phyloP scores from a whole-genome alignment of 352 stramenopile genomes.

The Globisporangium viniferum region DNA sequence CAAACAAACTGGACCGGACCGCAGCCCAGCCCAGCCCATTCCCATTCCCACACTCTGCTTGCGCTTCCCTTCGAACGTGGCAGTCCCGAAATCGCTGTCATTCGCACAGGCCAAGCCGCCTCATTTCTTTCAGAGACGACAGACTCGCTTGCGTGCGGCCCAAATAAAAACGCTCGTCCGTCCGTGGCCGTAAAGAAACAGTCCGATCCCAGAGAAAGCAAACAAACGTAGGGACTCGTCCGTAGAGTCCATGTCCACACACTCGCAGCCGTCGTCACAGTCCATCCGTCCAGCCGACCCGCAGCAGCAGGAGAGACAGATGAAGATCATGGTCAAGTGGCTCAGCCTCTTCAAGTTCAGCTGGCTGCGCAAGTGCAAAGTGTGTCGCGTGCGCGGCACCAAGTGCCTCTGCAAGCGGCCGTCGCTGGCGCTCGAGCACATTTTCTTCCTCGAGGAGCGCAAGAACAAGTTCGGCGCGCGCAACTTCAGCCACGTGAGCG shows the following conservation, averaged over 20 bases:
- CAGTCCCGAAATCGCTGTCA: not conserved
- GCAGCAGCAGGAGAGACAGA: slow-evolving; percentile 15
- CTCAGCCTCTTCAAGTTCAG: slow-evolving; percentile 61
- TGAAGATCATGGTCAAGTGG: slow-evolving; percentile 56
- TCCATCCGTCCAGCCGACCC: not conserved
- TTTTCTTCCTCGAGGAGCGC: slow-evolving; percentile 78
- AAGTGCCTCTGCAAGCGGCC: slow-evolving; percentile 72
- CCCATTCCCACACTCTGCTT: not conserved
- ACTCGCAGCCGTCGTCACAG: not conserved
- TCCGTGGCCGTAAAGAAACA: not conserved
- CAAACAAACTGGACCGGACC: no score
- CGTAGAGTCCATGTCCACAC: not conserved
- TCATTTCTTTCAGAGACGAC: not conserved
- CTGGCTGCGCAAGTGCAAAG: slow-evolving; percentile 67
- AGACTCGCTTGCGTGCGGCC: not conserved
- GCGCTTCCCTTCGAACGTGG: not conserved
- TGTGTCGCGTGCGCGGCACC: slow-evolving; percentile 52
- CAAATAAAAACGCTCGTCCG: not conserved
- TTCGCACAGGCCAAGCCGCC: not conserved
- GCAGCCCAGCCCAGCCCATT: not conserved
- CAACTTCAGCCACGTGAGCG: slow-evolving; percentile 80
- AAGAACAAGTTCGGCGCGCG: slow-evolving; percentile 77
- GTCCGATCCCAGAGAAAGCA: no score
- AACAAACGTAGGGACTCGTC: not conserved
- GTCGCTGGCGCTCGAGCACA: slow-evolving; percentile 72